Base-by-base conservation (phyloP, 306 rosid genomes). In the Vigna unguiculata region DNA sequence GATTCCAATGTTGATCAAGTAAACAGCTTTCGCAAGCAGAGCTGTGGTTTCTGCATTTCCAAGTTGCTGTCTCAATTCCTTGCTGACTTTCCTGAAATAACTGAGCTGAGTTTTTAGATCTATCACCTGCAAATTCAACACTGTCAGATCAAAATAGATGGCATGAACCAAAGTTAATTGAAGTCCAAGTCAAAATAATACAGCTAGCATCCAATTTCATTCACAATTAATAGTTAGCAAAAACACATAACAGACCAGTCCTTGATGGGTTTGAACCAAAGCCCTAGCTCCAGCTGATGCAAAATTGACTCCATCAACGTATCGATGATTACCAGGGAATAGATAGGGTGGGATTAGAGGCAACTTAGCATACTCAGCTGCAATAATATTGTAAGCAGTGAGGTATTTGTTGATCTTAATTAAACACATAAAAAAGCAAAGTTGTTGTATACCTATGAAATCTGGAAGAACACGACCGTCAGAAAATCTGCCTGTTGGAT, bases 211-310 rank as follows among this genome's bases (percentile, higher is more conserved):
- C 12, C 15, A 43, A 43, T 43, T 12, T 43, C 48, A 55, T 55
- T 20, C n/a, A 15, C 34, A 17, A 14, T 1, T 57, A 57, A 58
- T 36, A 77, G 6, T 51, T 7, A 49, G 14, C 32, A 52, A 20
- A 5, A 58, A 13, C 0, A 24, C 0, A 0, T 3, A 77, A 21
- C 75, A 20, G 9, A 91, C 92, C 43, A 51, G 17, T 78, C 89
- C 95, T 69, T 41, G 64, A 78, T 69, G 28, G 19, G 87, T 89
- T 71, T 85, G 86, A 67, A 57, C 72, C 5, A 91, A 81, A 79
- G 90, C 91, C 58, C 95, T 94, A 64, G 89, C 93, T 47, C 93
- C 95, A 5, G 64, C 88, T 32, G 95, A 89, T 16, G 97, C 95
- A 78, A 91, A 88, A 83, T 91, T 91, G 28, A 78, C 79, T 5